Percentiles rank a stretch among this genome's conserved stretches.
These are phyloP conservation scores for Mycena chlorophos DNA, from an alignment of 768 basidiomycete species.

Conservation along the genomic window DNA sequence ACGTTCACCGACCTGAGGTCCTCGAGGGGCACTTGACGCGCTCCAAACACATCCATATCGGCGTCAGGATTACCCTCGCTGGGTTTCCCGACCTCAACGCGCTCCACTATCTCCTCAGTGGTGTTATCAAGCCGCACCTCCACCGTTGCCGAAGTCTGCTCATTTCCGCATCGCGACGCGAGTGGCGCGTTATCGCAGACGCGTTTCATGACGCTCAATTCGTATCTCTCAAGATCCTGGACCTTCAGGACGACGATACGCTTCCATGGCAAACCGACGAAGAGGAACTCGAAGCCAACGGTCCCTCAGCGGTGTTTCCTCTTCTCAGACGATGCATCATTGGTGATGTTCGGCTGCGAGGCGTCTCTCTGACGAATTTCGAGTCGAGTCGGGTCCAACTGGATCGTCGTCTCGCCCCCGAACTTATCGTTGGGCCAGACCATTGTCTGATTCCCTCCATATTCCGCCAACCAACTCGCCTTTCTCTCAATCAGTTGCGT, in stretches of 20 bases:
- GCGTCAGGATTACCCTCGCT: not conserved
- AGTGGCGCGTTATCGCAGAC: not conserved
- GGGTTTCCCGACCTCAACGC: not conserved
- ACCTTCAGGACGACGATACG: not conserved
- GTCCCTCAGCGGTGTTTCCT: not conserved
- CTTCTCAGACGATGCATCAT: not conserved
- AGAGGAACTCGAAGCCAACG: not conserved
- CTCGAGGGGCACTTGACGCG: not conserved
- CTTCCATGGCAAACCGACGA: not conserved
- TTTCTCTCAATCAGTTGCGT: not conserved
- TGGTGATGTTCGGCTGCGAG: not conserved
- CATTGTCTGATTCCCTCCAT: not conserved
- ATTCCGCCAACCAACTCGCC: not conserved
- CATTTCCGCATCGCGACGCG: not conserved
- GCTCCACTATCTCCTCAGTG: not conserved
- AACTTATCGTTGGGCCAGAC: not conserved
- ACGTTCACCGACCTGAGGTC: not conserved
- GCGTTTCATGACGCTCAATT: not conserved
- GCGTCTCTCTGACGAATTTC: not conserved
- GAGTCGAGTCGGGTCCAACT: not conserved
- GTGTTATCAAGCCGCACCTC: not conserved
- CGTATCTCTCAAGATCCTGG: not conserved
- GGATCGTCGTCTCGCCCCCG: not conserved
- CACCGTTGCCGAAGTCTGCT: not conserved
- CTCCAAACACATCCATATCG: not conserved